Evolutionary conservation across 495 filamentous ascomycete species (phyloP), one percentile per base, ranked within the genome.

Genomic region (Neurospora tetrasperma): DNA sequence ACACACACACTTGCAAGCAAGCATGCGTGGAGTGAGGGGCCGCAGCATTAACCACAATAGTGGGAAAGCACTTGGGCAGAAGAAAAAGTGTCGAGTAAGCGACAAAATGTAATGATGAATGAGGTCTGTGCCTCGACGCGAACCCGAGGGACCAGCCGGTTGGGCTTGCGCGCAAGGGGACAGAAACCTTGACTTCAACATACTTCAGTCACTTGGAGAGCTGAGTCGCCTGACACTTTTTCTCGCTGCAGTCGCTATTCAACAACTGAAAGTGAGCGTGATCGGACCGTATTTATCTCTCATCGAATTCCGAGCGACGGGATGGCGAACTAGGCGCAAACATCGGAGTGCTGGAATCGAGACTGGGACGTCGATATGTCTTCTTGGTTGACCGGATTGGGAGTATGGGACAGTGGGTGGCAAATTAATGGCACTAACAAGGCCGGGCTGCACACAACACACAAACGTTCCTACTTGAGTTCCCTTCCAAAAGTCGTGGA

Each of bases 41-140:
- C 27, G 71, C 71, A 74, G 75, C 74, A 72, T 74, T 73, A 69
- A 73, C 42, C 44, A 39, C 70, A 9, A 39, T 38, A 46, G 70
- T 40, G 46, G 71, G 48, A 20, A 71, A 62, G 72, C 54, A 66
- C 27, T 35, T 66, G 54, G 54, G 54, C 54, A 66, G 54, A 66
- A 62, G 14, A 62, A 62, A 35, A 66, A 18, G 27, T 66, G 54
- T 66, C 54, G 23, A 62, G 23, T 23, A 54, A 18, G 54, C 54
- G 54, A 66, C 54, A 66, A 16, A 27, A 66, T 35, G 27, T 66
- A 35, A 35, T 66, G 3, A 66, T 66, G 54, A 66, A 66, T 35
- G 54, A 66, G 54, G 54, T 38, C 14, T 66, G 54, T 66, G 35
- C 54, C 54, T 66, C 54, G 54, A 66, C 54, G 54, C 54, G 54